A percentile compares a stretch with the other conserved stretches of the same genome.
phyloP scores from a whole-genome alignment of 257 asterid species.

The Fraxinus cuspidata region DNA sequence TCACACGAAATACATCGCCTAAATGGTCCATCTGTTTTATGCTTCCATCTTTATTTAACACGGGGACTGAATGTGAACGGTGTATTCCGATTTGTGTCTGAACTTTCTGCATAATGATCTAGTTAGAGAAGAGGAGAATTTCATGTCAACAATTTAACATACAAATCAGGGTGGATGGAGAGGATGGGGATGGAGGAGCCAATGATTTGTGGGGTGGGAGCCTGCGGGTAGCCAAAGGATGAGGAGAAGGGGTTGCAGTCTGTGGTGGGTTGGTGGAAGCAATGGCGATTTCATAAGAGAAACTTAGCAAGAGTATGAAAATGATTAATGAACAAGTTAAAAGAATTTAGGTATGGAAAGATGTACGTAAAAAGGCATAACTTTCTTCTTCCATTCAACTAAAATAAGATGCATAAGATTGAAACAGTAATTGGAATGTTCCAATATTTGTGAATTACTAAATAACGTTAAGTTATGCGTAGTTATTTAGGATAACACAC shows the following conservation, averaged over 20 bases:
- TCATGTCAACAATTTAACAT: conserved; percentile 2
- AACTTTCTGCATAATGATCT: conserved; percentile 54
- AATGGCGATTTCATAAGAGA: background rate
- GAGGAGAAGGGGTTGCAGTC: background rate
- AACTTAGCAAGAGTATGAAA: background rate
- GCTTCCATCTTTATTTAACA: conserved; percentile 57
- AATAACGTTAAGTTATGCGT: background rate
- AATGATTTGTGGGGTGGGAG: background rate
- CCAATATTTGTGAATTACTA: background rate
- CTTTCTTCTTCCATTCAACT: background rate
- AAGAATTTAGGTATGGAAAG: background rate
- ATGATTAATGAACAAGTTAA: background rate
- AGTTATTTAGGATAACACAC: background rate
- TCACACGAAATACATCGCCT: conserved; percentile 69
- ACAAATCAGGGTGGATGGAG: background rate
- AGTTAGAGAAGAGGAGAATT: conserved; percentile 13
- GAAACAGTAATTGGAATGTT: background rate
- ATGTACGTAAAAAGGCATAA: background rate
- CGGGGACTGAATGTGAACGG: conserved; percentile 88
- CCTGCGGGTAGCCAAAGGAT: background rate
- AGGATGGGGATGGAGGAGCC: background rate
- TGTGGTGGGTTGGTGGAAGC: background rate
- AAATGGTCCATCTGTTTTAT: conserved; percentile 52
- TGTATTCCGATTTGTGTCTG: conserved; percentile 53
- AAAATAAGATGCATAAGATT: background rate